Evolutionary conservation across 305 asterid genomes (phyloP).

Genomic region (Euphrasia arctica): DNA sequence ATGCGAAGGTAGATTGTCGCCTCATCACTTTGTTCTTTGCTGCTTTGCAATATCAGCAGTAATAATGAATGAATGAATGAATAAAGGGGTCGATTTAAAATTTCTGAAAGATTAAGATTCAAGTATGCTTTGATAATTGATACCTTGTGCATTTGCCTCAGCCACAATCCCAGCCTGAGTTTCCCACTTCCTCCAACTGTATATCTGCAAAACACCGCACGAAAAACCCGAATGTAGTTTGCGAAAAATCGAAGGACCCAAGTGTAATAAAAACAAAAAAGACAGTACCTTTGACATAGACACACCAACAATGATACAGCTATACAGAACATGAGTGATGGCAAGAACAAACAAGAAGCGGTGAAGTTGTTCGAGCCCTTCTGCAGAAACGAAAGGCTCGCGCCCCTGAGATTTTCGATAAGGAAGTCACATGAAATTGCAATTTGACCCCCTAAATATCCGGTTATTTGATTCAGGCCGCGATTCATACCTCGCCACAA

Average conservation of each 20-base stretch:
- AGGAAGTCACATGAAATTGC: background rate
- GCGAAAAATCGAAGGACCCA: background rate
- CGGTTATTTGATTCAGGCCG: background rate
- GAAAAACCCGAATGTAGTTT: background rate
- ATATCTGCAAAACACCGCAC: conserved; percentile 47
- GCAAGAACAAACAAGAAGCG: conserved; percentile 89
- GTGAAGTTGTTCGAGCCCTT: conserved; percentile 88
- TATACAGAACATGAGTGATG: conserved; percentile 73
- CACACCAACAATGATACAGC: conserved; percentile 67
- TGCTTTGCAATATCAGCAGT: conserved; percentile 20
- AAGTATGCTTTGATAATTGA: no score
- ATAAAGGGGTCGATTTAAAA: background rate
- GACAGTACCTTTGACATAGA: conserved; percentile 74
- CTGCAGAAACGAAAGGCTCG: conserved; percentile 84
- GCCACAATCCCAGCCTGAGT: conserved; percentile 47
- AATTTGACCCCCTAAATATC: background rate
- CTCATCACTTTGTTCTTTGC: conserved; percentile 74
- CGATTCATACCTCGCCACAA: conserved; percentile 60
- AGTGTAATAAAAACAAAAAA: background rate
- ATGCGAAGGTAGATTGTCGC: conserved; percentile 73
- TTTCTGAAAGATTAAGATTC: background rate
- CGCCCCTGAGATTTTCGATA: conserved; percentile 52
- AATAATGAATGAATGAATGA: background rate
- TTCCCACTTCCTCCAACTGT: conserved; percentile 99
- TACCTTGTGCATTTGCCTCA: conserved; percentile 56